Base-by-base conservation (phyloP, 345 rosid genomes). In the Rhizophora mangle region DNA sequence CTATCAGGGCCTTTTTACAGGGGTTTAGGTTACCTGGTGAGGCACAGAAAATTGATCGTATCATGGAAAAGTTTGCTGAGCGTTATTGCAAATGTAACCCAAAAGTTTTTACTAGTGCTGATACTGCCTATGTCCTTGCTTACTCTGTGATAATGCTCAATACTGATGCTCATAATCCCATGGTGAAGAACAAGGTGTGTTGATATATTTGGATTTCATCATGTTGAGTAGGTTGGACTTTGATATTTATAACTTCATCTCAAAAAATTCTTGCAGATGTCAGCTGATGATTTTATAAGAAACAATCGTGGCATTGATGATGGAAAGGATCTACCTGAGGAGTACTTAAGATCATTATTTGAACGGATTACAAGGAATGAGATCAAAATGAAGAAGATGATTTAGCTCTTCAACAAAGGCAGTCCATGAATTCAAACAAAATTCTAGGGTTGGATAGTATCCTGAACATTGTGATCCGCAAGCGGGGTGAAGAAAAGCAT, bases 221-320 rank as follows among this genome's bases (percentile, higher is more conserved):
- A 51, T 19, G 68, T 67, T 64, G 58, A 47, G 63, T 74, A 67
- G 69, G 73, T 78, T 63, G 64, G 77, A 66, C 68, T 21, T 62
- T 67, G 67, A 64, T 37, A 52, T 49, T 79, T 72, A 71, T 81
- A 67, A 71, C n/a, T 58, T 59, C 2, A 30, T 26, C 63, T 64
- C 18, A 20, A 22, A 26, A 29, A 53, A 30, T 34, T 51, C 43
- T 20, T 87, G 83, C 84, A 96, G 99, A 96, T 96, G 99, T 90
- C 97, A 51, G 91, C 96, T 79, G 99, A 90, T 73, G 99, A 88
- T 77, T 96, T 96, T 73, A 87, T 96, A 66, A 87, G 93, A 82
- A 96, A 96, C 81, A 96, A 96, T 73, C 96, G 93, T 68, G 99
- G 98, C 60, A 96, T 96, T 84, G 98, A 96, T 80, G 99, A 96